Base-by-base conservation (phyloP, 1,284 basidiomycete genomes). In the Rhodotorula sp. region DNA sequence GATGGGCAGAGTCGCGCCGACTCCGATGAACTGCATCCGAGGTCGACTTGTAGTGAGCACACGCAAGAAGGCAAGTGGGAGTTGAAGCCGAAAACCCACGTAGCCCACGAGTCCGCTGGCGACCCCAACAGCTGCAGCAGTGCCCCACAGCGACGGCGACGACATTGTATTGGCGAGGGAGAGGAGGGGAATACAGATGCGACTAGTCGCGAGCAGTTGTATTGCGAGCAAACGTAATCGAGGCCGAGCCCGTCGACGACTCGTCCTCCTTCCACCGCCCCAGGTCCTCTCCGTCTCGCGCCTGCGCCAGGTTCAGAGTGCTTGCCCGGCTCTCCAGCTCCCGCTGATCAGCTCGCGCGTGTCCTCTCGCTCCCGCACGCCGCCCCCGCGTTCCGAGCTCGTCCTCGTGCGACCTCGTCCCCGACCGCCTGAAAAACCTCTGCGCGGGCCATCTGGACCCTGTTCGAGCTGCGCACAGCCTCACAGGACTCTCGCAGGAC, bases 71-170 rank as follows among this genome's bases (percentile, higher is more conserved):
- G 19, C 52, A 21, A 49, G 45, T 0, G 21, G 7, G 45, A 0
- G n/a, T 10, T 41, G n/a, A n/a, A 17, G 41, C 9, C 2, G 5
- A 27, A 41, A 68, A 42, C 46, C 64, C 74, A 62, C 61, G 61
- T 77, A 77, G 50, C 75, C 75, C 23, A 77, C 61, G 16, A 75
- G 53, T 1, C 71, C 75, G 23, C 58, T 57, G 12, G 73, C 64
- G 34, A 72, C 16, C 1, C 61, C 67, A 7, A 70, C 70, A 13
- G 75, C 75, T 4, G 67, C 64, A 2, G 67, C 71, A 27, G 75
- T 76, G 5, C 73, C 67, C 73, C 70, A 74, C 21, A 74, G 27
- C 7, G 61, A 50, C 10, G 74, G 48, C 14, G 25, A 25, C 0
- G 62, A 44, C 25, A 54, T 55, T 17, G 41, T 23, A 8, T 17